Conservation (phyloP, 2,329 filamentous ascomycete species). For the Diplocarpon rosae region DNA sequence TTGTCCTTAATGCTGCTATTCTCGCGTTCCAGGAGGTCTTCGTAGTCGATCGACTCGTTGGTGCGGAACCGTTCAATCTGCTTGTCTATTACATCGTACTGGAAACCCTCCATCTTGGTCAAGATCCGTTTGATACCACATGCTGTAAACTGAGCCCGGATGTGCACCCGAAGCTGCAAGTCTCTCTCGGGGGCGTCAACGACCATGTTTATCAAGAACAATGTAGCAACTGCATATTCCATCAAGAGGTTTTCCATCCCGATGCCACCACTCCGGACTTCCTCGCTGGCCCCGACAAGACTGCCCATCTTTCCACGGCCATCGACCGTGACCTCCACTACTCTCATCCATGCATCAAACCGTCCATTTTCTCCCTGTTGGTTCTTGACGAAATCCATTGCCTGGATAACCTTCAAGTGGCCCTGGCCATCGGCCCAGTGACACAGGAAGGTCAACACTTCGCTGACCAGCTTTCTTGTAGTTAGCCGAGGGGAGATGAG, state of each 20-base stretch:
- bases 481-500: slow-evolving; percentile 81
- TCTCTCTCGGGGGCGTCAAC: slow-evolving; percentile 85
- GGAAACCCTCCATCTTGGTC: slow-evolving; percentile 95
- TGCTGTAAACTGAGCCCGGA: slow-evolving; percentile 89
- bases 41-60: slow-evolving; percentile 96
- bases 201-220: slow-evolving; percentile 94
- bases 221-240: slow-evolving; percentile 93
- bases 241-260: slow-evolving; percentile 98
- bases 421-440: slow-evolving; percentile 86
- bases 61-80: slow-evolving; percentile 88
- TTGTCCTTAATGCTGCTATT: slow-evolving; percentile 83
- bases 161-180: slow-evolving; percentile 82
- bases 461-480: slow-evolving; percentile 87
- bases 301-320: slow-evolving; percentile 98
- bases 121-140: slow-evolving; percentile 92
- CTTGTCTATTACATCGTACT: slow-evolving; percentile 97
- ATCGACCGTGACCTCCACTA: slow-evolving; percentile 93
- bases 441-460: slow-evolving; percentile 91
- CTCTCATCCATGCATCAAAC: slow-evolving; percentile 97
- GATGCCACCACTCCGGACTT: slow-evolving; percentile 89
- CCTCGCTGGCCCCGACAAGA: slow-evolving; percentile 90
- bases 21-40: slow-evolving; percentile 89
- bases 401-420: slow-evolving; percentile 86
- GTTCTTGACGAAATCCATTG: slow-evolving; percentile 81
- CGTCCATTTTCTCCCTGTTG: slow-evolving; percentile 85